Base-by-base conservation (phyloP, 257 asterid genomes). In the Nicotiana attenuata region DNA sequence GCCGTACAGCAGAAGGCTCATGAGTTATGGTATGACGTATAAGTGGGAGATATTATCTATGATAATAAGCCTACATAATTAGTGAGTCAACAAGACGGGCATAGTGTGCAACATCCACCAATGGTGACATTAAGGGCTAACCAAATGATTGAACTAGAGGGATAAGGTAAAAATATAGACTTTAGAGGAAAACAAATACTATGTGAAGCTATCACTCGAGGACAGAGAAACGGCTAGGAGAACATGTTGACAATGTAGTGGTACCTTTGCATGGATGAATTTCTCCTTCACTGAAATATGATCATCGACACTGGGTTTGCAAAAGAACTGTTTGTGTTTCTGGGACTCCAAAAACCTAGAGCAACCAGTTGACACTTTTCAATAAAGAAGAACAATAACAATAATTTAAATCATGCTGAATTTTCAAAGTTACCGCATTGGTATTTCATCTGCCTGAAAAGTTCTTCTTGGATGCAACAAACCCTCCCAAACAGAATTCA, bases 251-350 rank as follows among this genome's bases (percentile, higher is more conserved):
- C 78, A 45, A 29, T 81, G 82, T 53, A 87, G 86, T 75, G 86
- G 80, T 90, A 95, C 99, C 97, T 95, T 95, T 78, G 93, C 94
- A 69, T 91, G 85, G 81, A 95, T 93, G 89, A 91, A 96, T 87
- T 91, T 94, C 89, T 96, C 99, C 91, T 94, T 96, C 31, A 90
- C 86, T 24, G 98, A 91, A 85, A 93, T 96, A 88, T 91, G 99
- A 89, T 93, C 96, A 69, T 59, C 86, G 77, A 85, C 91, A 80
- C 87, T 88, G 26, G 99, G 97, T 91, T 92, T 96, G 89, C 92
- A 86, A 41, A 81, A 87, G 78, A 92, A 89, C 81, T 91, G 92
- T 84, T 85, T 93, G 93, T 82, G 87, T 82, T 91, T 95, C 82
- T 89, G 97, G 41, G 93, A 84, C 84, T 89, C 96, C 60, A 91